Base-by-base conservation (phyloP, 805 yeast species). In the Yarrowia sp. region DNA sequence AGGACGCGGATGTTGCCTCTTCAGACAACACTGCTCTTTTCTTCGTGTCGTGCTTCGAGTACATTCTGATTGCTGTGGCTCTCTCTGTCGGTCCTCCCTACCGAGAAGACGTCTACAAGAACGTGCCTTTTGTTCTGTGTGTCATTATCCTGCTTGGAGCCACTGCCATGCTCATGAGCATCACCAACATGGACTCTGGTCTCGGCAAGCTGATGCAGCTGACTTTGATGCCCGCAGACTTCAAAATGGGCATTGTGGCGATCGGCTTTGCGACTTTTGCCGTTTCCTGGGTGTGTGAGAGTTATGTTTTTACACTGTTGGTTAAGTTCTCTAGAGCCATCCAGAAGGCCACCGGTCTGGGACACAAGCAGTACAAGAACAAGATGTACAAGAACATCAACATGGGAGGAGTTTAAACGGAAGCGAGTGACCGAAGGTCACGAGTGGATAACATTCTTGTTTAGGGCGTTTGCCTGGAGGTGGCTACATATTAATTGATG, bases 71-170 rank as follows among this genome's bases (percentile, higher is more conserved):
- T 61, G 97, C 97, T 0, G 75, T 90, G 29, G 83, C 91, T n/a
- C 77, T 94, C 63, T 88, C 96, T 18, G 88, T 83, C 12, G 99
- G 99, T 0, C 92, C 94, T 8, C 99, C 99, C 19, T 94, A 90
- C 73, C 80, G 99, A 62, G 87, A 89, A 69, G 85, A 92, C 1
- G 82, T 86, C 67, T 72, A 75, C 25, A 78, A 84, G 65, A 94
- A 77, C 66, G 56, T 66, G 10, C 96, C 96, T 6, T 93, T 91
- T 71, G 76, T 94, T 58, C 39, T 77, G 1, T 90, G 91, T 58
- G 77, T 88, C 41, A 65, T 76, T 0, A 63, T 76, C 0, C 81
- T 96, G 0, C 62, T 80, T 0, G 53, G 77, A 5, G 63, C 84
- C 9, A 85, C 93, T 14, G 64, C 79, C 0, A 59, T 72, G 3